Evolutionary conservation across 345 rosid species (phyloP).

Genomic region (Kandelia obovata): DNA sequence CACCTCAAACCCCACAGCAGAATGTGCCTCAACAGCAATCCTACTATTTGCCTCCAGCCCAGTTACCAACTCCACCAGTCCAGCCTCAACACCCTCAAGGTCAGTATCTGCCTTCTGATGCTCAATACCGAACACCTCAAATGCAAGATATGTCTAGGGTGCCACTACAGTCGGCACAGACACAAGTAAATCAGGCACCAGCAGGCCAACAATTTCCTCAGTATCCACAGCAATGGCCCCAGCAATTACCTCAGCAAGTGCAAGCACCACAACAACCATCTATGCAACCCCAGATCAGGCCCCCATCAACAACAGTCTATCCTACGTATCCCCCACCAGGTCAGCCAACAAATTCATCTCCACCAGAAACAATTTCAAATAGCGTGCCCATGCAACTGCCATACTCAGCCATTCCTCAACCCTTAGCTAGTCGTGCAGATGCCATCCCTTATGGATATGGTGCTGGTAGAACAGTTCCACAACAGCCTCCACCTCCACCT

Average conservation of each 20-base stretch:
- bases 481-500: conserved; percentile 60
- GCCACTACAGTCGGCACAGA: conserved; percentile 49
- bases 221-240: conserved; percentile 75
- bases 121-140: conserved; percentile 67
- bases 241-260: conserved; percentile 53
- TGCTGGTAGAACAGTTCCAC: conserved; percentile 50
- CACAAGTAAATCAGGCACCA: conserved; percentile 49
- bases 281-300: conserved; percentile 62
- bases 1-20: conserved; percentile 48
- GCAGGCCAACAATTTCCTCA: conserved; percentile 53
- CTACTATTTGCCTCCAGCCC: conserved; percentile 60
- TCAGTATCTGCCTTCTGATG: conserved; percentile 51
- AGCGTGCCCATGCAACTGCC: conserved; percentile 71
- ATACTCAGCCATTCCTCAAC: conserved; percentile 68
- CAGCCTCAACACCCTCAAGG: conserved; percentile 48
- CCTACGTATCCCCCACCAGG: conserved; percentile 50
- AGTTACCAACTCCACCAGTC: conserved; percentile 47
- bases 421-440: conserved; percentile 56
- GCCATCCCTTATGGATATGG: conserved; percentile 66
- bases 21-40: conserved; percentile 59
- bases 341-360: conserved; percentile 58
- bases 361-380: conserved; percentile 53
- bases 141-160: conserved; percentile 60
- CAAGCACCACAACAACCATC: conserved; percentile 47
- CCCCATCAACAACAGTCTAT: conserved; percentile 55